These are phyloP conservation scores for Alternaria sp. DNA, from an alignment of 2,329 filamentous ascomycete genomes.

Conservation along the genomic window DNA sequence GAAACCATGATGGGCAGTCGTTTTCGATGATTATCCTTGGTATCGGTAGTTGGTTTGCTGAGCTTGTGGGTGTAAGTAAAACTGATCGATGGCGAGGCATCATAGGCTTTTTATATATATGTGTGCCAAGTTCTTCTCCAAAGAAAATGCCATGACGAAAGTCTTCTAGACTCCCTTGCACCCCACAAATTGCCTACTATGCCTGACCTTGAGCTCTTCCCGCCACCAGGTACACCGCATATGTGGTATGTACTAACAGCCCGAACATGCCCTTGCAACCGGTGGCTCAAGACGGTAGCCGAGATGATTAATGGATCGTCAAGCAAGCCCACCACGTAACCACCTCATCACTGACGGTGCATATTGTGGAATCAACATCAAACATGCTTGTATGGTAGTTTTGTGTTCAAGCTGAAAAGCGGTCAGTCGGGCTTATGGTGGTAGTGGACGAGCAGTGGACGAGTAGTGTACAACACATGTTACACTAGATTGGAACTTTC, in stretches of 20 bases:
- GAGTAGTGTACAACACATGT: neutral
- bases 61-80: neutral
- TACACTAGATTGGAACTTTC: conserved; percentile 6
- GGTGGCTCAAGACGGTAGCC: conserved; percentile 13
- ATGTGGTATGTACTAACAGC: neutral
- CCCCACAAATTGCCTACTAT: conserved; percentile 10
- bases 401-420: neutral
- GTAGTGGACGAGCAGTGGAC: neutral
- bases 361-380: neutral
- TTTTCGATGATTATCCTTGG: neutral
- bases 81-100: neutral
- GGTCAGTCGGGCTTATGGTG: neutral
- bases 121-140: neutral
- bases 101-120: conserved; percentile 7
- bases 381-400: neutral
- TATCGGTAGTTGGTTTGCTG: neutral
- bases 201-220: neutral
- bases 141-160: neutral
- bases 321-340: conserved; percentile 1
- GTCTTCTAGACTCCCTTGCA: neutral
- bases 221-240: neutral
- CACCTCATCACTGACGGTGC: neutral
- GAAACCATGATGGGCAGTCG: conserved; percentile 33
- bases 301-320: conserved; percentile 6
- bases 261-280: conserved; percentile 15